Evolutionary conservation across 495 filamentous ascomycete species (phyloP).

Genomic region (Hypomontagnella monticulosa): DNA sequence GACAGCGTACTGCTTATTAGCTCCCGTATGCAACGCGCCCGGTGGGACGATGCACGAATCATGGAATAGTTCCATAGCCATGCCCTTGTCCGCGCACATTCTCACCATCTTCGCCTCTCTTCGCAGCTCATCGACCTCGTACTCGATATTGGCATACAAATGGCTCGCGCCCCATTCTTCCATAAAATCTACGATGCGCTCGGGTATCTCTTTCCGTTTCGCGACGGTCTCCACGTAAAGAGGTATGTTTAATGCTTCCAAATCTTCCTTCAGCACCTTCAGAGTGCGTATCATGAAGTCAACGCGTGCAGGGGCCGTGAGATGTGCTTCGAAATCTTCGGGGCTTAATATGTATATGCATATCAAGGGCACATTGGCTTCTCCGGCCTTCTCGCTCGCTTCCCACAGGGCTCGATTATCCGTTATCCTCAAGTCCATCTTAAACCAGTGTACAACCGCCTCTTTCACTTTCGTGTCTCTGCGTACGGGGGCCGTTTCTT

Average conservation of each 20-base stretch:
- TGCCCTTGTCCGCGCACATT: conserved; percentile 65
- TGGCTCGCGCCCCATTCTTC: conserved; percentile 79
- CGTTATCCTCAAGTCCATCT: conserved; percentile 75
- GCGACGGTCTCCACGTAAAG: conserved; percentile 77
- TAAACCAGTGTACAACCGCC: conserved; percentile 92
- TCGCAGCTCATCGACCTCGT: conserved; percentile 80
- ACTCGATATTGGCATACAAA: conserved; percentile 76
- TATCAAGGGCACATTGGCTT: conserved; percentile 73
- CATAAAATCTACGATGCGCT: conserved; percentile 73
- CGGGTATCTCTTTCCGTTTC: conserved; percentile 69
- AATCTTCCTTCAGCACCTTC: conserved; percentile 68
- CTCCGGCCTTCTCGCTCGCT: conserved; percentile 73
- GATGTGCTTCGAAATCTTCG: conserved; percentile 85
- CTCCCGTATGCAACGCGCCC: conserved; percentile 67
- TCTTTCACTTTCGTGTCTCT: conserved; percentile 59
- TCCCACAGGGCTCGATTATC: conserved; percentile 79
- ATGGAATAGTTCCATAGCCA: conserved; percentile 72
- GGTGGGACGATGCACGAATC: conserved; percentile 87
- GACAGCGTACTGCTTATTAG: conserved; percentile 82
- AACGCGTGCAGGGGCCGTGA: conserved; percentile 74
- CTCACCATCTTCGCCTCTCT: conserved; percentile 75
- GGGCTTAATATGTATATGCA: conserved; percentile 84
- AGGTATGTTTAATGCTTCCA: conserved; percentile 79
- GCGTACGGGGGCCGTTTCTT: conserved; percentile 60
- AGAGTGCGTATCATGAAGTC: conserved; percentile 82